These are phyloP conservation scores for Malassezia restricta DNA, from an alignment of 1,284 basidiomycete genomes.

Conservation along the genomic window DNA sequence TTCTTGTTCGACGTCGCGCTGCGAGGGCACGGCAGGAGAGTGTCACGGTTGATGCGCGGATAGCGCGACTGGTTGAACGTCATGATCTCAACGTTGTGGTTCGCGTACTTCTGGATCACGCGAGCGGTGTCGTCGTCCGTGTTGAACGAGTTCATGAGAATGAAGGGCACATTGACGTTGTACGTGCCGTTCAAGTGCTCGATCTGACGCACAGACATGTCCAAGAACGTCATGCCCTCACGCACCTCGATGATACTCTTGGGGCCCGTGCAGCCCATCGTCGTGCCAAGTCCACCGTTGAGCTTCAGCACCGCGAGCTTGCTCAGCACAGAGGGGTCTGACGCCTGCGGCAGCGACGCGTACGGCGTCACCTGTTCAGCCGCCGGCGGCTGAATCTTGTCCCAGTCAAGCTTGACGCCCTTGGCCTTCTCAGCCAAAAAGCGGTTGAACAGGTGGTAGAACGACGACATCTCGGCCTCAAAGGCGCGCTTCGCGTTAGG, in stretches of 20 bases:
- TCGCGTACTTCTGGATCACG: constrained; percentile 98
- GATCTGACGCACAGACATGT: constrained; percentile 91
- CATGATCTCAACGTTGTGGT: constrained; percentile 51
- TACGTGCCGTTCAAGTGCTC: constrained; percentile 60
- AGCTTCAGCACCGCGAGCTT: constrained; percentile 92
- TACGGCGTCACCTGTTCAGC: constrained; percentile 87
- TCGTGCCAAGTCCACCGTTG: constrained; percentile 96
- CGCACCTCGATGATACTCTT: constrained; percentile 49
- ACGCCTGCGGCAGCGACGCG: constrained; percentile 53
- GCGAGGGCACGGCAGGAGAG: constrained; percentile 76
- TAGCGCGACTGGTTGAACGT: constrained; percentile 95
- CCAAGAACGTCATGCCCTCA: constrained; percentile 97
- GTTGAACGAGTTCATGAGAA: constrained; percentile 99
- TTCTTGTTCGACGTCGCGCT: constrained; percentile 81
- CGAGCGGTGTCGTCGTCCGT: constrained; percentile 54
- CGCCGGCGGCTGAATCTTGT: constrained; percentile 87
- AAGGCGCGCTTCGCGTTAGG: constrained; percentile 61
- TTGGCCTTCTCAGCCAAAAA: constrained; percentile 91
- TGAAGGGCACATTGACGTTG: constrained; percentile 77
- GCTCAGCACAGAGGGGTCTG: constrained; percentile 37
- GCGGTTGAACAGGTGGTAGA: constrained; percentile 97
- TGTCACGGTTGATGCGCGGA: constrained; percentile 92
- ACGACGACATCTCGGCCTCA: constrained; percentile 95
- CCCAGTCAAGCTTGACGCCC: constrained; percentile 90
- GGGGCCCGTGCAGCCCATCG: constrained; percentile 73